These are phyloP conservation scores for Hypholoma fasciculare DNA, from an alignment of 768 basidiomycete species.

Conservation along the genomic window DNA sequence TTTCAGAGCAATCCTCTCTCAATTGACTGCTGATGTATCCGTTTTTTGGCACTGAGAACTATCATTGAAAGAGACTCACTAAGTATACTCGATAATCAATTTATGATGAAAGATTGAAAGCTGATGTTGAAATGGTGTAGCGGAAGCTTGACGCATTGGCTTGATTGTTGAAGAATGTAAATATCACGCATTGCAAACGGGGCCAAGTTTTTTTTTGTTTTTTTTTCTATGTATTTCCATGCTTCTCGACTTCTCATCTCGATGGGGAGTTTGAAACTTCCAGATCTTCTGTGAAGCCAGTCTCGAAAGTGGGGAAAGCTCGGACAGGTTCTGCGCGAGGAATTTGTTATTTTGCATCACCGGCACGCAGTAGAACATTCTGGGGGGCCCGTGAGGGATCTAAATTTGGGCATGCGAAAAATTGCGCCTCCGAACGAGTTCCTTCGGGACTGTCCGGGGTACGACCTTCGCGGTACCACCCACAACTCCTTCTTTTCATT, in stretches of 20 bases:
- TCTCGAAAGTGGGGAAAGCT: too few relatives aligned
- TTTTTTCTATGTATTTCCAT: not conserved
- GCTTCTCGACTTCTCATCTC: not conserved
- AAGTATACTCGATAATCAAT: too few relatives aligned
- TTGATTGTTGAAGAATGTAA: not conserved
- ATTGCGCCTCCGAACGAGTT: not conserved
- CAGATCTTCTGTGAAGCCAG: too few relatives aligned
- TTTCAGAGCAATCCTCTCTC: too few relatives aligned
- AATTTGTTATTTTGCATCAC: too few relatives aligned
- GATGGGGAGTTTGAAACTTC: too few relatives aligned
- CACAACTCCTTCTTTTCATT: not conserved
- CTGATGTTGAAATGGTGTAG: not conserved
- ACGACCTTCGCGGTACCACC: not conserved
- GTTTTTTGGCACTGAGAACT: too few relatives aligned
- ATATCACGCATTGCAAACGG: constrained; percentile 1
- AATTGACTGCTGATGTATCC: too few relatives aligned
- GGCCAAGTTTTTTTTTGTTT: not conserved
- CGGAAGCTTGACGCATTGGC: not conserved
- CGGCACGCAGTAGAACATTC: not conserved
- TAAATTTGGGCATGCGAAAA: not conserved
- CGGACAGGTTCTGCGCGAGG: too few relatives aligned
- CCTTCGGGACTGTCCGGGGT: constrained; percentile 1
- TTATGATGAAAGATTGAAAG: not conserved
- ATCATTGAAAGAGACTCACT: too few relatives aligned
- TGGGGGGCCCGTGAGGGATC: not conserved